Evolutionary conservation across 108 stramenopile genomes (phyloP).

Genomic region (Chaetoceros tenuissimus): DNA sequence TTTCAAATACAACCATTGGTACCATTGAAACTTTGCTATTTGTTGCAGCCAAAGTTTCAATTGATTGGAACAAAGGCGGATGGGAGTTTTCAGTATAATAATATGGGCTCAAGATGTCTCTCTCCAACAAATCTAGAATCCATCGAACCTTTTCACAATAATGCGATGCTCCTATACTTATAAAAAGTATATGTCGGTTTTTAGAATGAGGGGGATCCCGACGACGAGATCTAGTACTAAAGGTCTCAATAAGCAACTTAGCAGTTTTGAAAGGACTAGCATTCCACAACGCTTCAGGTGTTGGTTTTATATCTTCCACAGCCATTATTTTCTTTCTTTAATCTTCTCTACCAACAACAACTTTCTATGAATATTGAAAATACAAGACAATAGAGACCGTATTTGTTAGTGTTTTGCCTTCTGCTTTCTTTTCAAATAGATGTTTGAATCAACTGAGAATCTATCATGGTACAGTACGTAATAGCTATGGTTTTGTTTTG

Average conservation of each 20-base stretch:
- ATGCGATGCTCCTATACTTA: constrained; percentile 18
- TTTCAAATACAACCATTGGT: constrained; percentile 17
- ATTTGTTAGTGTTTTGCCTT: no score
- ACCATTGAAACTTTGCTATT: constrained; percentile 7
- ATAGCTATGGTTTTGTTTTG: no score
- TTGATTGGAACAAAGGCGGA: constrained; percentile 16
- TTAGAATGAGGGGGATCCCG: neutral
- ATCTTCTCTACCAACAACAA: no score
- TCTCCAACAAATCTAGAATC: constrained; percentile 20
- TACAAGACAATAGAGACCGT: no score
- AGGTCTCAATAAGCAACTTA: neutral
- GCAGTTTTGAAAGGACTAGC: neutral
- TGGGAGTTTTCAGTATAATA: constrained; percentile 32
- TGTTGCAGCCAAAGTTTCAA: constrained; percentile 6
- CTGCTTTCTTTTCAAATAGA: no score
- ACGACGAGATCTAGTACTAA: neutral
- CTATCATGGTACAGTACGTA: no score
- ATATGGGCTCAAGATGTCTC: constrained; percentile 7
- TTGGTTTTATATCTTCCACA: neutral
- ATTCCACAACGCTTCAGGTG: neutral
- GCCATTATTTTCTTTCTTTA: no score
- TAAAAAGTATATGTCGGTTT: constrained; percentile 5
- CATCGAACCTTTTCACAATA: constrained; percentile 25
- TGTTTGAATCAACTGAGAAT: no score
- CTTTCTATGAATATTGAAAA: no score